These are phyloP conservation scores for Xerocomus potaroensis DNA, from an alignment of 768 basidiomycete genomes.

Conservation along the genomic window DNA sequence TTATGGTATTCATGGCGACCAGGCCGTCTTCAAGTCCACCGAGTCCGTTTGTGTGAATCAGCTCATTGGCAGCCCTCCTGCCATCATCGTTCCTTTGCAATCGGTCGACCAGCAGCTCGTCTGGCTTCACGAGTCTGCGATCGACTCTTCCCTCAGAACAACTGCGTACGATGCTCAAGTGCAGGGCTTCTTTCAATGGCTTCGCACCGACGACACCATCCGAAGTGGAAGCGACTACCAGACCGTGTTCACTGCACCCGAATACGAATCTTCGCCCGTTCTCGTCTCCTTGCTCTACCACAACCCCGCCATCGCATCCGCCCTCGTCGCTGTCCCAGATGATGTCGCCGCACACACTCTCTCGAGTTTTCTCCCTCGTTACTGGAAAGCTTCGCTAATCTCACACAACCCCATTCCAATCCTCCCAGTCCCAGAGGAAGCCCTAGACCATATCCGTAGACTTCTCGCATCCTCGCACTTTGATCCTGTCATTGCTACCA, in stretches of 20 bases:
- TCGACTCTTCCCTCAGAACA: constrained; percentile 43
- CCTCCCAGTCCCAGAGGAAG: constrained; percentile 53
- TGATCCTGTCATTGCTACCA: constrained; percentile 60
- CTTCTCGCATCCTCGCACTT: constrained; percentile 62
- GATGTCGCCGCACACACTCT: constrained; percentile 40
- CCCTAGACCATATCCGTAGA: constrained; percentile 50
- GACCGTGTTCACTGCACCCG: constrained; percentile 13
- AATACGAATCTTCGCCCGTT: background rate
- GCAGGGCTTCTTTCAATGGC: constrained; percentile 33
- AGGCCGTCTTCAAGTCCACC: constrained; percentile 44
- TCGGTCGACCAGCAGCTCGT: constrained; percentile 42
- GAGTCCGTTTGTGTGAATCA: constrained; percentile 37
- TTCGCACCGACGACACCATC: constrained; percentile 19
- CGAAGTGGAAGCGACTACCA: constrained; percentile 15
- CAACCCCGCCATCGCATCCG: constrained; percentile 34
- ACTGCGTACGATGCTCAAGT: constrained; percentile 32
- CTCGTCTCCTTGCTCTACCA: constrained; percentile 39
- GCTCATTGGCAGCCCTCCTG: too few species aligned
- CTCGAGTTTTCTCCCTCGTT: constrained; percentile 62
- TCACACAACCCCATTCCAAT: constrained; percentile 46
- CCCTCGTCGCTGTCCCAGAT: constrained; percentile 46
- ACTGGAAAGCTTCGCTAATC: constrained; percentile 67
- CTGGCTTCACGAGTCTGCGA: constrained; percentile 55
- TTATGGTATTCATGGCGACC: constrained; percentile 53
- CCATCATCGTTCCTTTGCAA: constrained; percentile 20